Evolutionary conservation across 352 stramenopile species (phyloP), one percentile per base, ranked within the genome.

Genomic region (Phytophthora agathidicida): DNA sequence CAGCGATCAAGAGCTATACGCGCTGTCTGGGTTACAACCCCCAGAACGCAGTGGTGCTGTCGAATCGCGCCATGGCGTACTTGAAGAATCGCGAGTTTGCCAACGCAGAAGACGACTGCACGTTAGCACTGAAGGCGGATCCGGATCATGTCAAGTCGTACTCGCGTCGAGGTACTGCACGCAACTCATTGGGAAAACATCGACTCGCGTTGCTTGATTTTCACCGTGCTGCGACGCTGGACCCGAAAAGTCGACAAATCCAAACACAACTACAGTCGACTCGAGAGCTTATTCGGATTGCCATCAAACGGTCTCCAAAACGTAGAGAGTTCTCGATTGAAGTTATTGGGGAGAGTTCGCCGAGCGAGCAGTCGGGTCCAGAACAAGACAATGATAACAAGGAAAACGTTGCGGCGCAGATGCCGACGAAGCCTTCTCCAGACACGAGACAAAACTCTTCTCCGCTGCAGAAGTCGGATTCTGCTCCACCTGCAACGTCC

Each of bases 31-130:
- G 84, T 0, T 86, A 88, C 49, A 77, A 94, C 41, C 52, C 74
- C 3, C 70, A 71, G 8, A 94, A 94, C 35, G 72, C 75, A 0
- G 65, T 94, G 37, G 77, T 96, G 31, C 74, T 95, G 16, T 93
- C 93, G 19, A 98, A 98, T 60, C 81, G 92, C 7, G 93, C 94
- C 14, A 95, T 98, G 80, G 88, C 84, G 7, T 86, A 90, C 30
- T 57, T 98, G 48, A 94, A 96, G 70, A 93, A 96, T 41, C 74
- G 80, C 23, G 77, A 96, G 53, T 96, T 88, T 65, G 67, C 69
- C 5, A 87, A 89, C 43, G 93, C 93, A n/a, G 89, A 98, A 60
- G 71, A 89, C 23, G 94, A 98, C 72, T 97, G 91, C 58, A 85
- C 77, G n/a, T 43, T 80, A 16, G 88, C 91, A 11, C 50, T 98